Conservation (phyloP, 257 asterid species). For the Solanum virginianum region DNA sequence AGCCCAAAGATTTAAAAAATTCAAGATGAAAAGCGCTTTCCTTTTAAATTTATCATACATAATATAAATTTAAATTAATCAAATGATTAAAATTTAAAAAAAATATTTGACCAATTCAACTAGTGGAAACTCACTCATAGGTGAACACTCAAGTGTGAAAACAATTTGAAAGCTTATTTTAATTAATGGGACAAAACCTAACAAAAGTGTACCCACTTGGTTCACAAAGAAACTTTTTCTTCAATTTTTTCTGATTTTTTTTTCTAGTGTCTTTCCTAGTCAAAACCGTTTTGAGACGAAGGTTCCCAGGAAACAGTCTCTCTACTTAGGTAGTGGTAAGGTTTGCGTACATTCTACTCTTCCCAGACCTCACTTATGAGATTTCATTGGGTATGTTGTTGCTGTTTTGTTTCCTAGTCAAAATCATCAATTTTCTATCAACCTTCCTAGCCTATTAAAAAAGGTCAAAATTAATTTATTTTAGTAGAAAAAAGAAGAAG, state of each 20-base stretch:
- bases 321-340: no score
- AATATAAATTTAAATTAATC: background rate
- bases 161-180: background rate
- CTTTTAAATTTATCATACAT: no score
- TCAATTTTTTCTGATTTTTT: no score
- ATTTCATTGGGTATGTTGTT: no score
- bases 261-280: no score
- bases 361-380: no score
- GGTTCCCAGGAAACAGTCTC: no score
- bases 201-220: background rate
- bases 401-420: no score
- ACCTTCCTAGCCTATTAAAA: background rate
- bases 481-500: background rate
- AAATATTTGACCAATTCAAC: background rate
- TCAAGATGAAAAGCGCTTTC: fast-evolving
- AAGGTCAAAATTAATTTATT: background rate
- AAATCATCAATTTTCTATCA: background rate
- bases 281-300: no score
- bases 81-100: background rate
- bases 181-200: background rate
- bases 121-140: background rate
- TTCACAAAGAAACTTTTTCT: background rate
- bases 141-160: background rate
- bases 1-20: no score
- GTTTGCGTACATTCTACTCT: no score